Percentiles rank a stretch among this genome's conserved stretches.
Conservation (phyloP, 2,329 filamentous ascomycete genomes). For the Colletotrichum musae region DNA sequence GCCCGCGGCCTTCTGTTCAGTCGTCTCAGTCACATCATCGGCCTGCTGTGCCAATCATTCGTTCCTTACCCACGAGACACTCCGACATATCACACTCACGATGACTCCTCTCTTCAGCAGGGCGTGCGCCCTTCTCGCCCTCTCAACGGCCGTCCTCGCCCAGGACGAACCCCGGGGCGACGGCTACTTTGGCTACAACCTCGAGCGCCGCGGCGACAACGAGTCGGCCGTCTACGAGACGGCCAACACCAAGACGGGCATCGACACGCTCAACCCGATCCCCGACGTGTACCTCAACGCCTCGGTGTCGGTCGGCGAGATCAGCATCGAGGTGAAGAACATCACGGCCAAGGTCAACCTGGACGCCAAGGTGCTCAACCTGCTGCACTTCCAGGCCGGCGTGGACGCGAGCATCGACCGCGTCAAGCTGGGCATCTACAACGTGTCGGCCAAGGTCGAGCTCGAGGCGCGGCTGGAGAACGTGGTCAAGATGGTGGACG, state of each 20-base stretch:
- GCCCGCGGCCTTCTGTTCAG: slow-evolving; percentile 3
- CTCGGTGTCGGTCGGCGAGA: slow-evolving; percentile 69
- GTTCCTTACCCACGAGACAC: slow-evolving; percentile 1
- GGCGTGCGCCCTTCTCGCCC: slow-evolving; percentile 47
- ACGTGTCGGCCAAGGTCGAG: slow-evolving; percentile 70
- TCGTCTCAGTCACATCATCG: slow-evolving; percentile 11
- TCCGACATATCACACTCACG: not conserved
- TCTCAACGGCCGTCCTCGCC: slow-evolving; percentile 50
- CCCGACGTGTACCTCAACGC: slow-evolving; percentile 75
- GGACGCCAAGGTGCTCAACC: slow-evolving; percentile 70
- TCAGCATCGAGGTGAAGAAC: slow-evolving; percentile 71
- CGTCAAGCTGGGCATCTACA: slow-evolving; percentile 69
- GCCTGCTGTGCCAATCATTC: slow-evolving; percentile 28
- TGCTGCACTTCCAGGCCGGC: slow-evolving; percentile 73
- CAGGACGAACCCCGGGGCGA: slow-evolving; percentile 46
- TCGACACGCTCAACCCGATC: slow-evolving; percentile 57
- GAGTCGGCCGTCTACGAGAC: slow-evolving; percentile 69
- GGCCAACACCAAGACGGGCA: slow-evolving; percentile 60
- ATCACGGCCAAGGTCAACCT: slow-evolving; percentile 73
- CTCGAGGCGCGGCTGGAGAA: slow-evolving; percentile 74
- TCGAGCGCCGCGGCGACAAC: slow-evolving; percentile 65
- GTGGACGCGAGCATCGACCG: slow-evolving; percentile 71
- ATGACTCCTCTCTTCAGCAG: slow-evolving; percentile 28
- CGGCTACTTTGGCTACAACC: slow-evolving; percentile 71
- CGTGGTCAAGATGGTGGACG: slow-evolving; percentile 71